phyloP scores from a whole-genome alignment of 148 eudicot genomes.

The Vaccinium vitisidaea region DNA sequence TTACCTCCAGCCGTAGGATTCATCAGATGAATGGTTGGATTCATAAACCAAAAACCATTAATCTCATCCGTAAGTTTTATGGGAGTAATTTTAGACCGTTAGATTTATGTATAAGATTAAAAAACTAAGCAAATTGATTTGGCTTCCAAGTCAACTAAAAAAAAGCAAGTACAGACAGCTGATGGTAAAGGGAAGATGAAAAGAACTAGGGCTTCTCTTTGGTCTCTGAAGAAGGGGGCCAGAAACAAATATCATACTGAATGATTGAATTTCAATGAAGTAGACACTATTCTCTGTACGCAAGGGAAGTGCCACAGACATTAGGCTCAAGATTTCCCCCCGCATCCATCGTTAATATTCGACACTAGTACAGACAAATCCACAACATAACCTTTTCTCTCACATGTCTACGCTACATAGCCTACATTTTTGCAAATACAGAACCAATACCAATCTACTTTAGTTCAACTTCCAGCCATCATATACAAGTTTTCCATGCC shows the following conservation, averaged over 20 bases:
- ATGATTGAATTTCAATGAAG: background rate
- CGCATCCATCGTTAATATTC: too few species aligned
- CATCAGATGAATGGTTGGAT: too few species aligned
- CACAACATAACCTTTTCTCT: background rate
- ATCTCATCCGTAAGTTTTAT: too few species aligned
- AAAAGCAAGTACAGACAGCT: background rate
- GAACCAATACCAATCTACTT: background rate
- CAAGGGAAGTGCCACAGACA: background rate
- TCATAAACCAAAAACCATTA: too few species aligned
- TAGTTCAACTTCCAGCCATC: background rate
- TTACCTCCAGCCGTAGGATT: too few species aligned
- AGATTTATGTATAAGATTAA: too few species aligned
- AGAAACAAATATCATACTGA: background rate
- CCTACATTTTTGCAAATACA: background rate
- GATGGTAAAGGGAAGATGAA: background rate
- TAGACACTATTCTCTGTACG: conserved; percentile 34
- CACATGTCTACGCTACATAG: too few species aligned
- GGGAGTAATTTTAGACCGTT: too few species aligned
- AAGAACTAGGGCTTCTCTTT: background rate
- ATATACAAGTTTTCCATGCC: too few species aligned
- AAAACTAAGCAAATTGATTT: background rate
- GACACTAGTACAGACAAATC: background rate
- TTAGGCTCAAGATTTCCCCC: background rate
- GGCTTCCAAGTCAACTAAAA: background rate
- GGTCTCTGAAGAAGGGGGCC: background rate